Evolutionary conservation across 2,329 filamentous ascomycete species (phyloP).

Genomic region (Scedosporium dehoogii): DNA sequence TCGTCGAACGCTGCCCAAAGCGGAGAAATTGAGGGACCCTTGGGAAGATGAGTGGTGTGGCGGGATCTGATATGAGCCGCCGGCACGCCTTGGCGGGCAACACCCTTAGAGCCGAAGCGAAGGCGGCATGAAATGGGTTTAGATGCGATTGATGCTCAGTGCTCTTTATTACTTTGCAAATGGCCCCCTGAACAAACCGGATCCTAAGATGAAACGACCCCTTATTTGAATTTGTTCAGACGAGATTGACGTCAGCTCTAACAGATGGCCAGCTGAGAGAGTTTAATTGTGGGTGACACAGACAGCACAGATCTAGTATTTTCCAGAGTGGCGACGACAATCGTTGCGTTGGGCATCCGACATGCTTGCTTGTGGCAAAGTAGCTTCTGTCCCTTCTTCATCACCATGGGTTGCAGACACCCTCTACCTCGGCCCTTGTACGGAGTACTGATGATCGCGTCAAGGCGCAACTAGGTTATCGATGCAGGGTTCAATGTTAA

Average conservation of each 20-base stretch:
- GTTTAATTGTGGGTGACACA: not conserved
- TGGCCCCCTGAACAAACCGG: not conserved
- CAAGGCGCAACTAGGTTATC: no score
- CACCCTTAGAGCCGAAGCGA: not conserved
- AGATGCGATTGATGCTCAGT: not conserved
- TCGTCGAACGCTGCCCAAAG: not conserved
- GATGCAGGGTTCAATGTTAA: no score
- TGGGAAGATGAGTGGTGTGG: not conserved
- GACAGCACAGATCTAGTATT: not conserved
- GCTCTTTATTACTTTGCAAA: not conserved
- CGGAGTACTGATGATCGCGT: no score
- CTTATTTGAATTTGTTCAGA: not conserved
- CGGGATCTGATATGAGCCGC: not conserved
- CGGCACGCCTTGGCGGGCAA: not conserved
- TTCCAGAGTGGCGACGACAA: no score
- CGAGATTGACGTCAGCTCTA: not conserved
- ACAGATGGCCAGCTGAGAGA: not conserved
- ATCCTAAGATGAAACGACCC: not conserved
- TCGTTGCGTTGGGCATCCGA: no score
- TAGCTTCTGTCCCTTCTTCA: no score
- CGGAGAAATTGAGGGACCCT: not conserved
- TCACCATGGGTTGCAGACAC: no score
- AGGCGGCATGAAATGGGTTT: no score
- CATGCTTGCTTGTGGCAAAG: no score
- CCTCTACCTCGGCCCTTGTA: no score